Percentiles rank a stretch among this genome's conserved stretches.
phyloP scores from a whole-genome alignment of 768 basidiomycete genomes.

The Leucosporidium scottii region DNA sequence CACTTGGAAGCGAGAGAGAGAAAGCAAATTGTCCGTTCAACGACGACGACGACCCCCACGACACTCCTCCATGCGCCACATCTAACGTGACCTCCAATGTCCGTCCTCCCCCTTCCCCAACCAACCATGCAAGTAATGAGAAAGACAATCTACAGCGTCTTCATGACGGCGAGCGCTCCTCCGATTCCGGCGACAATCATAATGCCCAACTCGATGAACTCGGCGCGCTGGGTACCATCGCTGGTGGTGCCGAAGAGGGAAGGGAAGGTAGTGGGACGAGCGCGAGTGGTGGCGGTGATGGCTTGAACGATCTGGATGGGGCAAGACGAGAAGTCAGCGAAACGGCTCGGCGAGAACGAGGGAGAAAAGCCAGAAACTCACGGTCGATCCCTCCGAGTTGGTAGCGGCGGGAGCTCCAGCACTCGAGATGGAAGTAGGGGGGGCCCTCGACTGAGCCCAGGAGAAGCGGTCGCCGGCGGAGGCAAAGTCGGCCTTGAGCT shows the following conservation, averaged over 20 bases:
- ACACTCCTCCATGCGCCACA: too few relatives aligned
- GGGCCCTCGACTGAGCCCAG: conserved; percentile 31
- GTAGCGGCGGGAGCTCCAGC: conserved; percentile 26
- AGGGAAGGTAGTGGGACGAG: conserved; percentile 31
- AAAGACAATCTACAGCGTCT: conserved; percentile 10
- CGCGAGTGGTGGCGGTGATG: conserved; percentile 31
- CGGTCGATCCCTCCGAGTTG: conserved; percentile 23
- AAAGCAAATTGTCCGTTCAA: too few relatives aligned
- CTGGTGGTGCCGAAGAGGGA: conserved; percentile 26
- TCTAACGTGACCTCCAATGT: too few relatives aligned
- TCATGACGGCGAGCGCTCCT: conserved; percentile 30
- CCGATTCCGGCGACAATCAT: conserved; percentile 18
- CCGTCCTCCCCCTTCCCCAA: too few relatives aligned
- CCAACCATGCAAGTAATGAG: not conserved
- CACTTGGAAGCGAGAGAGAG: too few relatives aligned
- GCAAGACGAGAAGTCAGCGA: too few relatives aligned
- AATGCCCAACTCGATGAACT: conserved; percentile 27
- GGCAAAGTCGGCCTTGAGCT: conserved; percentile 26
- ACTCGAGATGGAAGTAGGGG: conserved; percentile 28
- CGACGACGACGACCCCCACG: too few relatives aligned
- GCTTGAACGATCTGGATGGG: conserved; percentile 6
- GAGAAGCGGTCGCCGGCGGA: conserved; percentile 27
- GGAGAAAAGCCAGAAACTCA: too few relatives aligned
- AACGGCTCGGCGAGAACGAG: not conserved
- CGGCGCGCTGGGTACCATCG: conserved; percentile 19